Base-by-base conservation (phyloP, 192 early-diverging fungal species). In the Mortierella claussenii region DNA sequence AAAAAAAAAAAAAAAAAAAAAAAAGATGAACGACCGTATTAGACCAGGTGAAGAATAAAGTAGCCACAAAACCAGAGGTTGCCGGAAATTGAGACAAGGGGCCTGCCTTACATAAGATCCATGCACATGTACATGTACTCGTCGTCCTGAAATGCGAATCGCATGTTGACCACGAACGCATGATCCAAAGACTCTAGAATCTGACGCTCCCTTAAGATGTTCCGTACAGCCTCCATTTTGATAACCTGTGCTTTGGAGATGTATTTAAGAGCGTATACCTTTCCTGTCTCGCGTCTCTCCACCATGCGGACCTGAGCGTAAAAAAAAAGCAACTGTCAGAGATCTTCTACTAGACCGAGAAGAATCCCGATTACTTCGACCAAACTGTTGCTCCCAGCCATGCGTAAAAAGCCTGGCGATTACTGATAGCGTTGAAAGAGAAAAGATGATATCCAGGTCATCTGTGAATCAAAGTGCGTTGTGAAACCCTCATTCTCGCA, bases 111-210 rank as follows among this genome's bases (percentile, higher is more conserved):
- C 94, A 94, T 95, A 30, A 96, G 80, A 78, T 96, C 94, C 58
- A 95, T 82, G 6, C 94, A 90, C 91, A 95, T 94, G 52, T 94
- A 96, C 80, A 95, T 83, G 56, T 91, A 93, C 33, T 91, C 89
- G 50, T 94, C 90, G 60, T 96, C 94, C 80, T 95, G 94, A 66
- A 95, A 96, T n/a, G 94, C 94, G 83, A 93, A 96, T 2, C 89
- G 83, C 74, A 96, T 79, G 73, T 92, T 93, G 63, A 91, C 89
- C 3, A 90, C 71, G 53, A 88, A 83, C 12, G 84, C 79, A 68
- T 89, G 87, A 54, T 93, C 86, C 11, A 96, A 76, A 46, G 94
- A 86, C 80, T 96, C 94, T 17, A 96, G 74, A 46, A 90, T 86
- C 4, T 83, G 81, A 1, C 94, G 78, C 66, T 96, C 94, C 61